Percentiles rank a stretch among this genome's conserved stretches.
Evolutionary conservation across 257 asterid species (phyloP).

Genomic region (Orobanche coerulescens): DNA sequence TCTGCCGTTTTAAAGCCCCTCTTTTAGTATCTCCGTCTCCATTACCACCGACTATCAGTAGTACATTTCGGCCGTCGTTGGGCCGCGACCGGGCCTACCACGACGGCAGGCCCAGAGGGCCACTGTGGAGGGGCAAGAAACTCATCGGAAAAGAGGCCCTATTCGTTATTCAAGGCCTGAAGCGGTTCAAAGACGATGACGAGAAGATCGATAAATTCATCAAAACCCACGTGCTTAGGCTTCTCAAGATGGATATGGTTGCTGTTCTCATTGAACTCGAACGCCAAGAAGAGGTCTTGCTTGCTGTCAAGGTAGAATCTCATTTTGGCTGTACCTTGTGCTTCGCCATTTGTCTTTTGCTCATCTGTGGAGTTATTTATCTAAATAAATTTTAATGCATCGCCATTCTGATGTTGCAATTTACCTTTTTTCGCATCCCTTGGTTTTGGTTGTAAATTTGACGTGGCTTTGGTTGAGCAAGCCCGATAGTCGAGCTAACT

Average conservation of each 20-base stretch:
- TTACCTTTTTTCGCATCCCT: background rate
- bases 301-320: constrained; percentile 69
- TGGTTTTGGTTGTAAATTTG: background rate
- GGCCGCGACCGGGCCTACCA: constrained; percentile 43
- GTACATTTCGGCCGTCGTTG: constrained; percentile 13
- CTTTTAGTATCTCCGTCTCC: constrained; percentile 17
- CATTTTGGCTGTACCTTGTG: constrained; percentile 21
- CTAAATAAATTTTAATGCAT: background rate
- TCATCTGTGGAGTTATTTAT: background rate
- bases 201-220: constrained; percentile 65
- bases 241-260: constrained; percentile 77
- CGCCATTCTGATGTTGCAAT: background rate
- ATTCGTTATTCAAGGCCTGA: constrained; percentile 61
- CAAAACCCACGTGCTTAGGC: constrained; percentile 72
- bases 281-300: constrained; percentile 85
- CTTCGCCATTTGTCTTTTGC: constrained; percentile 20
- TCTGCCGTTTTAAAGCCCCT: constrained; percentile 11
- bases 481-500: background rate
- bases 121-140: constrained; percentile 92
- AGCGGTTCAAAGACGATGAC: constrained; percentile 56
- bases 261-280: constrained; percentile 86
- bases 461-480: background rate
- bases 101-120: constrained; percentile 91
- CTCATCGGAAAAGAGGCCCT: constrained; percentile 86
- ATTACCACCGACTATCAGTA: background rate